Evolutionary conservation across 148 eudicot species (phyloP), one percentile per base, ranked within the genome.

Genomic region (Limonium bicolor): DNA sequence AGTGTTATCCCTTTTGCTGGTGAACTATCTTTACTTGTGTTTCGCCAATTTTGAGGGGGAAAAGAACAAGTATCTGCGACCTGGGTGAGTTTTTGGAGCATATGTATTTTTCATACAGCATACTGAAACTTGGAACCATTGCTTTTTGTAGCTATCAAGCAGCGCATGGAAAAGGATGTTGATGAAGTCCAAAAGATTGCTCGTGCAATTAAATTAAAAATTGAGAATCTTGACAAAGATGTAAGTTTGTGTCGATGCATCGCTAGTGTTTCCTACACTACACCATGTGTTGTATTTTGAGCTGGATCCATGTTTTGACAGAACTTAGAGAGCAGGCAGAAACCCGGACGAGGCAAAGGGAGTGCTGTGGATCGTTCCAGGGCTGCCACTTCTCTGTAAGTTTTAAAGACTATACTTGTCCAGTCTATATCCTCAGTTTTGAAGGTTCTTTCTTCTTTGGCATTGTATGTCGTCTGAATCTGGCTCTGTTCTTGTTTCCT

Each of bases 161-260:
- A 85, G 64, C 78, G 85, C 59, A 90, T 90, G 99, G 94, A 85
- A 64, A 85, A 81, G 50, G 95, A 90, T 69, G 85, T 82, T 41
- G 88, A 90, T 53, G 95, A 85, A 76, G 94, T 85, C 54, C 80
- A 81, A 48, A 85, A 76, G 68, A 54, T 78, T 58, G 88, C 95
- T 16, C 88, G 85, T 42, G 45, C 43, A 19, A 76, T 85, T 20
- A 90, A 85, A 66, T 73, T 69, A 44, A 86, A 85, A 71, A 81
- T 85, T 28, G 88, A 84, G 68, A 85, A 77, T 27, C 86, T 87
- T 60, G 94, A 88, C 65, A 75, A 44, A 71, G 94, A 88, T 48
- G 97, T 84, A 61, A 63, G 73, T 47, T 55, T 30, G 9, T 1
- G 16, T 48, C 38, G n/a, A n/a, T n/a, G n/a, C n/a, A n/a, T n/a